A percentile compares a stretch with the other conserved stretches of the same genome.
Conservation (phyloP, 371 early-diverging fungal genomes). For the Actinomortierella wolfii region DNA sequence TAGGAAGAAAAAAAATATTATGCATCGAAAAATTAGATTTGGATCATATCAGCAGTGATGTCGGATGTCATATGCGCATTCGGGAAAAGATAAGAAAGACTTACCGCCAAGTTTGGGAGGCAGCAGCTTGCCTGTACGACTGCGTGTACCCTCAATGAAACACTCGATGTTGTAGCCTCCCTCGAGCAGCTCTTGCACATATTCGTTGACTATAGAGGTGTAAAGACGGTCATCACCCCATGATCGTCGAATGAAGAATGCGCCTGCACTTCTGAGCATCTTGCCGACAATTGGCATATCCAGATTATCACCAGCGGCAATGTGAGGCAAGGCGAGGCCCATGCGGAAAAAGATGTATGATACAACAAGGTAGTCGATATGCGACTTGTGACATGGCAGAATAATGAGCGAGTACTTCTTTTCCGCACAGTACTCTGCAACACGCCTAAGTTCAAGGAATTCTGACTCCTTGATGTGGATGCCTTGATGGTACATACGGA, state of each 20-base stretch:
- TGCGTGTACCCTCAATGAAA: conserved; percentile 89
- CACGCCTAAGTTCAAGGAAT: conserved; percentile 67
- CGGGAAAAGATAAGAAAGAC: background rate
- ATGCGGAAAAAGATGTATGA: conserved; percentile 83
- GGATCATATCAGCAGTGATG: too few relatives aligned
- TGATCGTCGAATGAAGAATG: conserved; percentile 82
- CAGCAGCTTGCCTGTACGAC: conserved; percentile 74
- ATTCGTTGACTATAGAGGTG: conserved; percentile 72
- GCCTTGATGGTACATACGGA: conserved; percentile 83
- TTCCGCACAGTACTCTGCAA: conserved; percentile 50
- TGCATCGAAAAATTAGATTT: too few relatives aligned
- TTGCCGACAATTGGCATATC: conserved; percentile 81
- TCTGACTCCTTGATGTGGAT: conserved; percentile 84
- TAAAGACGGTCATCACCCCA: conserved; percentile 85
- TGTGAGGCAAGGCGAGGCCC: conserved; percentile 84
- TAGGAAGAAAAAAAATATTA: background rate
- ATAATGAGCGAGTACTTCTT: conserved; percentile 78
- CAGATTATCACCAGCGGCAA: conserved; percentile 90
- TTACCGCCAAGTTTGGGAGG: conserved; percentile 78
- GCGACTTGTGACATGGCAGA: conserved; percentile 89
- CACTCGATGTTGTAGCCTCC: conserved; percentile 83
- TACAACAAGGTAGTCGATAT: conserved; percentile 89
- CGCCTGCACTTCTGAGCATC: conserved; percentile 73
- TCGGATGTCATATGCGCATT: too few relatives aligned
- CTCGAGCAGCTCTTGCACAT: conserved; percentile 61